phyloP scores from a whole-genome alignment of 441 rosid species.

The Erodium texanum region DNA sequence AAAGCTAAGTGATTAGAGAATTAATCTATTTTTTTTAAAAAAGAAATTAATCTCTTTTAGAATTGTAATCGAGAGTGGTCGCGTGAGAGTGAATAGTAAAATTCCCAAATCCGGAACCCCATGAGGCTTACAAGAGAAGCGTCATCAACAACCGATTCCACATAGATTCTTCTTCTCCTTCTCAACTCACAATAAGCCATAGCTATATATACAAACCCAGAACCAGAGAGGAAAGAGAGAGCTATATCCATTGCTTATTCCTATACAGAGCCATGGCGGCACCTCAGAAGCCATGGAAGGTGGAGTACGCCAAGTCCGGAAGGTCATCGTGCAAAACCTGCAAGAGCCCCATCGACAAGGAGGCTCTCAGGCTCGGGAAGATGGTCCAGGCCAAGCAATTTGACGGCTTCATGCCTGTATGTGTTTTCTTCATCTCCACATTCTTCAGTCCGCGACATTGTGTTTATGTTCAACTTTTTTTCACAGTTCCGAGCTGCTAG shows the following conservation, averaged over 20 bases:
- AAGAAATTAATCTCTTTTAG: too few relatives aligned
- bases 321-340: constrained; percentile 87
- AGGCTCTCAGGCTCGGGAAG: constrained; percentile 73
- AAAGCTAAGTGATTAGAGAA: too few relatives aligned
- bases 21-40: too few relatives aligned
- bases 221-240: background rate
- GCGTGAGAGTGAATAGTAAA: too few relatives aligned
- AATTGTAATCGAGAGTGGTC: too few relatives aligned
- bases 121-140: too few relatives aligned
- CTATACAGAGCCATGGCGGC: constrained; percentile 32
- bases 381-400: constrained; percentile 74
- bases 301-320: constrained; percentile 87
- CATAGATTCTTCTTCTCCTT: too few relatives aligned
- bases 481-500: background rate
- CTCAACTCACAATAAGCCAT: background rate
- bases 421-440: background rate
- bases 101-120: too few relatives aligned
- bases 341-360: constrained; percentile 55
- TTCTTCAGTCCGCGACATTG: background rate
- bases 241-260: background rate
- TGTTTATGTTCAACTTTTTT: background rate
- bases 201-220: background rate
- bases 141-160: too few relatives aligned
- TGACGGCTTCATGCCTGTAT: constrained; percentile 92
- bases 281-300: constrained; percentile 72